These are phyloP conservation scores for Phoma sp. DNA, from an alignment of 2,329 filamentous ascomycete genomes.

Conservation along the genomic window DNA sequence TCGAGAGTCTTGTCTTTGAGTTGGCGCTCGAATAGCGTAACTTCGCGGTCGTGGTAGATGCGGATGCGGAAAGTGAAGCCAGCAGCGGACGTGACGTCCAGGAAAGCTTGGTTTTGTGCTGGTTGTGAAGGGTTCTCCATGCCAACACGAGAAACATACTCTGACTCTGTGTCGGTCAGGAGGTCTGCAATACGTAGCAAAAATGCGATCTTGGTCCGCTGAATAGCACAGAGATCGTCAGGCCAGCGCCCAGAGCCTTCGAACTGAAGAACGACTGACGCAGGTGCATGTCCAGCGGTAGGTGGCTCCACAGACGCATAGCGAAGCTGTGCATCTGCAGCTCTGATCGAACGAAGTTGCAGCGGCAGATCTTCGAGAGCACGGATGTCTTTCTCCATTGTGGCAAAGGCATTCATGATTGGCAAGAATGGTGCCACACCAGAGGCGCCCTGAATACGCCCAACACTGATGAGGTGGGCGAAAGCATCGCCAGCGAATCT, in stretches of 20 bases:
- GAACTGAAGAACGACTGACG: constrained; percentile 86
- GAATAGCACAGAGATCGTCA: constrained; percentile 87
- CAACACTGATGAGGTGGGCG: constrained; percentile 52
- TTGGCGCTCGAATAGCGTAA: constrained; percentile 78
- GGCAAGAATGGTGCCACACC: constrained; percentile 68
- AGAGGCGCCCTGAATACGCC: constrained; percentile 44
- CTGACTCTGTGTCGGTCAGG: constrained; percentile 68
- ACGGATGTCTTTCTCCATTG: constrained; percentile 79
- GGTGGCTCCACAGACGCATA: constrained; percentile 71
- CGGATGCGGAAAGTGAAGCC: constrained; percentile 82
- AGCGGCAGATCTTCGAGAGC: constrained; percentile 83
- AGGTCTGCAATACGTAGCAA: constrained; percentile 75
- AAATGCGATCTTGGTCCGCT: constrained; percentile 93
- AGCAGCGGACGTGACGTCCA: constrained; percentile 79
- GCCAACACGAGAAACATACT: constrained; percentile 74
- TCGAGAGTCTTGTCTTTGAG: constrained; percentile 76
- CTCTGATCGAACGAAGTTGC: constrained; percentile 80
- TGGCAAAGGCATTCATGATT: constrained; percentile 72
- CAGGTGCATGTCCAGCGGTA: constrained; percentile 60
- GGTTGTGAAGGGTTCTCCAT: constrained; percentile 77
- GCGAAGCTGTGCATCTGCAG: constrained; percentile 75
- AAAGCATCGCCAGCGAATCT: constrained; percentile 58
- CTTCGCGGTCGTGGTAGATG: constrained; percentile 88
- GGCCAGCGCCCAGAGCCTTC: constrained; percentile 95
- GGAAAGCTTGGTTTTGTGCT: constrained; percentile 78